Percentiles rank a stretch among this genome's conserved stretches.
Evolutionary conservation across 176 grass and related monocot species (phyloP).

Genomic region (Oryza meridionalis): DNA sequence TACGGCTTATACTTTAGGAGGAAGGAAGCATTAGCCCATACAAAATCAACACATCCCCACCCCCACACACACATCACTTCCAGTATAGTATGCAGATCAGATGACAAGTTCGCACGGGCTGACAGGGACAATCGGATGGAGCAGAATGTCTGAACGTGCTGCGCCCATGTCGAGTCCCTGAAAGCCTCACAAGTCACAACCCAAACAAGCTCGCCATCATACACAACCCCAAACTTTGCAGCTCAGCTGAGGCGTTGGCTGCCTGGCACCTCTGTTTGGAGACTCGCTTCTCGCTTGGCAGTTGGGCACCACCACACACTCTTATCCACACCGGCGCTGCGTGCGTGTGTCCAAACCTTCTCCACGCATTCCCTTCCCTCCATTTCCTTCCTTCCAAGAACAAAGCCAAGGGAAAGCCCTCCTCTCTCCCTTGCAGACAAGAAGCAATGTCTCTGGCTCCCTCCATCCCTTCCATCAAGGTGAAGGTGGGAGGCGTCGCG

Average conservation of each 20-base stretch:
- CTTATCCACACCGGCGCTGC: constrained; percentile 51
- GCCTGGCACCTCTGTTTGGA: neutral
- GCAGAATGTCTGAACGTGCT: constrained; percentile 51
- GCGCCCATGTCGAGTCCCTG: constrained; percentile 57
- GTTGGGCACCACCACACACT: constrained; percentile 36
- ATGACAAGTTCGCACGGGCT: neutral
- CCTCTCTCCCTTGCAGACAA: neutral
- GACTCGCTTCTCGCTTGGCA: constrained; percentile 26
- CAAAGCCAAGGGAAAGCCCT: neutral
- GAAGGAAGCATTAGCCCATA: too few species aligned
- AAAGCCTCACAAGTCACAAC: constrained; percentile 38
- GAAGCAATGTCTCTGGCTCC: constrained; percentile 76
- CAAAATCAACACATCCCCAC: too few species aligned
- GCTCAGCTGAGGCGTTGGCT: neutral
- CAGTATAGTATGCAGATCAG: neutral
- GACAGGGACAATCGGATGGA: constrained; percentile 27
- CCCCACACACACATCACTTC: too few species aligned
- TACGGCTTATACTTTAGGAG: too few species aligned
- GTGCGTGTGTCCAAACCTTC: constrained; percentile 46
- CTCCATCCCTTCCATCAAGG: constrained; percentile 86
- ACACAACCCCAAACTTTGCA: neutral
- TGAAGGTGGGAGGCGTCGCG: constrained; percentile 60
- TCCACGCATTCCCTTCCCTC: constrained; percentile 45
- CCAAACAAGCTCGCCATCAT: constrained; percentile 7
- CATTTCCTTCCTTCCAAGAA: neutral